Conservation (phyloP, 2,329 filamentous ascomycete genomes). For the Pestalotiopsis sp. region DNA sequence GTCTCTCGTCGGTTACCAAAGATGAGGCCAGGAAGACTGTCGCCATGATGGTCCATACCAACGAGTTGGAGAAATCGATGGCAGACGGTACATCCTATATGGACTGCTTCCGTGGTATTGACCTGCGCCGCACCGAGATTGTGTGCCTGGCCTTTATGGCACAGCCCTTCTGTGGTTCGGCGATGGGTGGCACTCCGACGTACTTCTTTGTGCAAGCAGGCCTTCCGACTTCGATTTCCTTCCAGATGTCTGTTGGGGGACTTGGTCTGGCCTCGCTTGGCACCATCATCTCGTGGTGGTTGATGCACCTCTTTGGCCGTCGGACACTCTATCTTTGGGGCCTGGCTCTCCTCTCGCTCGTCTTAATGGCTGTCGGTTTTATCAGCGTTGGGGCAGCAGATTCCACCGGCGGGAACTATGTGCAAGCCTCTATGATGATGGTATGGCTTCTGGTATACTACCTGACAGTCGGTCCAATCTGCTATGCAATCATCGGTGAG, state of each 20-base stretch:
- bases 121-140: constrained; percentile 34
- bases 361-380: constrained; percentile 13
- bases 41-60: constrained; percentile 14
- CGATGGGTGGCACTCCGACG: constrained; percentile 26
- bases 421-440: constrained; percentile 31
- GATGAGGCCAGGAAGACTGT: constrained; percentile 1
- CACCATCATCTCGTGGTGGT: constrained; percentile 12
- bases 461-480: constrained; percentile 14
- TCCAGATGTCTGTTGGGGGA: constrained; percentile 32
- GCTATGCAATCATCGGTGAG: constrained; percentile 15
- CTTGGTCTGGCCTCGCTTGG: constrained; percentile 9
- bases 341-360: constrained; percentile 5
- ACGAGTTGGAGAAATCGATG: constrained; percentile 10
- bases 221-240: constrained; percentile 14
- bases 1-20: background rate
- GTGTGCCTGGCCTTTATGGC: constrained; percentile 25
- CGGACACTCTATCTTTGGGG: constrained; percentile 14
- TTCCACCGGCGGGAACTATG: constrained; percentile 12
- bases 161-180: constrained; percentile 21
- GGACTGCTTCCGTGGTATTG: constrained; percentile 34
- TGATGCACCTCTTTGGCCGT: constrained; percentile 14
- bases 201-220: constrained; percentile 31
- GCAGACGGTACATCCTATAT: constrained; percentile 8
- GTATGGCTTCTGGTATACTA: constrained; percentile 13
- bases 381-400: background rate